phyloP scores from a whole-genome alignment of 2,329 filamentous ascomycete species.

The Moelleriella libera region DNA sequence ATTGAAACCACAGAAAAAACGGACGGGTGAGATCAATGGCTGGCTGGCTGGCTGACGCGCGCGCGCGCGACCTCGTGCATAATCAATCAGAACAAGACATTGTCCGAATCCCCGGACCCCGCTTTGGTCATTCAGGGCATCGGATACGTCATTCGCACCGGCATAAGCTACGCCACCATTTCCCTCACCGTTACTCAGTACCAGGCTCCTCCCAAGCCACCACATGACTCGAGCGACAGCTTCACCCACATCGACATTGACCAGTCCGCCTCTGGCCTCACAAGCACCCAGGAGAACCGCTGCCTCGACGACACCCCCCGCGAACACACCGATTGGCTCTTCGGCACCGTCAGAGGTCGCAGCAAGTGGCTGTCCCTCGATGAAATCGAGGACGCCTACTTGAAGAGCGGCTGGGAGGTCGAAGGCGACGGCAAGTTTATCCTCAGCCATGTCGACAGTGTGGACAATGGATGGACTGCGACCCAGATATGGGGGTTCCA shows the following conservation, averaged over 20 bases:
- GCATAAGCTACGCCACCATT: constrained; percentile 54
- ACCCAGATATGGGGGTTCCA: constrained; percentile 49
- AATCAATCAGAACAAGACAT: constrained; percentile 53
- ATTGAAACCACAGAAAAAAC: neutral
- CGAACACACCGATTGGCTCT: constrained; percentile 65
- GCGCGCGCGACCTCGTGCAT: neutral
- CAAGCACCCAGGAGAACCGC: constrained; percentile 44
- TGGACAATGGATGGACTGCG: constrained; percentile 38
- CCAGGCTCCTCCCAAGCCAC: constrained; percentile 25
- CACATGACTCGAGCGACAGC: constrained; percentile 21
- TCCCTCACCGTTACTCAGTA: constrained; percentile 49
- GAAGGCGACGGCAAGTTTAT: constrained; percentile 48
- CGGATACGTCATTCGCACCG: constrained; percentile 59
- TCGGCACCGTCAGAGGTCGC: constrained; percentile 54
- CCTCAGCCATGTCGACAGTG: constrained; percentile 45
- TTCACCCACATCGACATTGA: constrained; percentile 55
- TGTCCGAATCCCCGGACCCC: constrained; percentile 55
- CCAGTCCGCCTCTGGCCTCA: constrained; percentile 60
- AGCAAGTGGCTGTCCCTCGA: constrained; percentile 33
- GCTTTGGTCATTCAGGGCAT: constrained; percentile 61
- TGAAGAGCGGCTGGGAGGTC: constrained; percentile 44
- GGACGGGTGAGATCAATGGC: neutral
- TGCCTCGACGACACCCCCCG: constrained; percentile 37
- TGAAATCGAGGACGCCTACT: constrained; percentile 39
- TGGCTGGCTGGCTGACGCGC: neutral